phyloP scores from a whole-genome alignment of 2,329 filamentous ascomycete genomes.

The Botrytis fragariae region DNA sequence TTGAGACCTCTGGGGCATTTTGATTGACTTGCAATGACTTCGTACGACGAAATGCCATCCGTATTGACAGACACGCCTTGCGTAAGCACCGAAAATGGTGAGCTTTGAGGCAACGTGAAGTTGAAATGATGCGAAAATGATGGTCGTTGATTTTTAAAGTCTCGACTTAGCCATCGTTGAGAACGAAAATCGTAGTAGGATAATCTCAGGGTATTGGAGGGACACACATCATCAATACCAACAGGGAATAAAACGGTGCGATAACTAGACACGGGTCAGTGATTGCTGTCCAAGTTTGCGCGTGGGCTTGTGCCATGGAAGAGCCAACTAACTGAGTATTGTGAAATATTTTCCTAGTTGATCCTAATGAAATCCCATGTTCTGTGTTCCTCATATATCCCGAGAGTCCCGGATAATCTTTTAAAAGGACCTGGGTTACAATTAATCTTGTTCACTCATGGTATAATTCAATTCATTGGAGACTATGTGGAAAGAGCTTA shows the following conservation, averaged over 20 bases:
- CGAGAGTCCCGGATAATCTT: slow-evolving; percentile 2
- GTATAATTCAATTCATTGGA: not conserved
- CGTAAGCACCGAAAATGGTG: slow-evolving; percentile 32
- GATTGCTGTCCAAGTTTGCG: not conserved
- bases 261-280: not conserved
- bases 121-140: slow-evolving; percentile 40
- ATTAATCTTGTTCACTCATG: not conserved
- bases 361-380: slow-evolving; percentile 35
- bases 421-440: not conserved
- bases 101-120: slow-evolving; percentile 38
- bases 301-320: not conserved
- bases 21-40: slow-evolving; percentile 46
- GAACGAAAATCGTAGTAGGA: slow-evolving; percentile 35
- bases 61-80: slow-evolving; percentile 26
- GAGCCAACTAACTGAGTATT: slow-evolving; percentile 33
- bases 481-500: slow-evolving; percentile 20
- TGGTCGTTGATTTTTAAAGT: slow-evolving; percentile 23
- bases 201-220: slow-evolving; percentile 37
- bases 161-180: slow-evolving; percentile 33
- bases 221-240: slow-evolving; percentile 29
- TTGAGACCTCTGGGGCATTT: slow-evolving; percentile 47
- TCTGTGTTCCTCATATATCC: not conserved
- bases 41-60: slow-evolving; percentile 41
- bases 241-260: slow-evolving; percentile 27
- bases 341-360: slow-evolving; percentile 36